Base-by-base conservation (phyloP, 768 basidiomycete species). In the Royoungia palumana region DNA sequence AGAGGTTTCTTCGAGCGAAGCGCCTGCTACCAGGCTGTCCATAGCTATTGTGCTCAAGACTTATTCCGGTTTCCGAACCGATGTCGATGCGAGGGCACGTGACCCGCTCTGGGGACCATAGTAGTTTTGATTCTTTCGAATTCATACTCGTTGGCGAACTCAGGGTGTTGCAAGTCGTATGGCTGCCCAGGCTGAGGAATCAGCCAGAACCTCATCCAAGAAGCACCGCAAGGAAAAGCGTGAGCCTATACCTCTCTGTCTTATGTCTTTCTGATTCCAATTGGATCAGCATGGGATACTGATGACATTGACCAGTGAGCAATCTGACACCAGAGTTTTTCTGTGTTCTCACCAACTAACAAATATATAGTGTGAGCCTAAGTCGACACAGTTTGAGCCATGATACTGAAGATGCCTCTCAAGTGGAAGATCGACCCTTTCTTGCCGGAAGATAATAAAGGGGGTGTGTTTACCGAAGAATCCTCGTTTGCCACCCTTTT, bases 291-390 rank as follows among this genome's bases (percentile, higher is more conserved):
- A 63, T 98, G 95, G 95, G 95, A 98, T 64, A 97, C 94, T 37
- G 94, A 97, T 67, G 95, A 96, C 60, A 93, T 97, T 70, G 90
- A 97, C 77, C 94, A 96, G 93, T 95, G 66, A 83, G 93, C 67
- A 20, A n/a, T 37, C 24, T 42, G 42, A 36, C 24, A 20, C 38
- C 54, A 25, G 40, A 36, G 37, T 34, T 42, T 51, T 30, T 44
- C 11, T 34, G 20, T 40, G 5, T 12, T 32, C 28, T 30, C 14
- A 43, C 35, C 42, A 32, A 47, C 47, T 47, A 25, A 43, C 34
- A n/a, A 41, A 19, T 40, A 41, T 44, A 43, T 6, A 82, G 79
- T 65, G 80, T 81, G 70, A 70, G 78, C 36, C 11, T 44, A 25
- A 20, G 22, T 40, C 30, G 30, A 19, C 27, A 22, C 32, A 2